Percentiles rank a stretch among this genome's conserved stretches.
Evolutionary conservation across 2,329 filamentous ascomycete species (phyloP).

Genomic region (Alternaria alternata): DNA sequence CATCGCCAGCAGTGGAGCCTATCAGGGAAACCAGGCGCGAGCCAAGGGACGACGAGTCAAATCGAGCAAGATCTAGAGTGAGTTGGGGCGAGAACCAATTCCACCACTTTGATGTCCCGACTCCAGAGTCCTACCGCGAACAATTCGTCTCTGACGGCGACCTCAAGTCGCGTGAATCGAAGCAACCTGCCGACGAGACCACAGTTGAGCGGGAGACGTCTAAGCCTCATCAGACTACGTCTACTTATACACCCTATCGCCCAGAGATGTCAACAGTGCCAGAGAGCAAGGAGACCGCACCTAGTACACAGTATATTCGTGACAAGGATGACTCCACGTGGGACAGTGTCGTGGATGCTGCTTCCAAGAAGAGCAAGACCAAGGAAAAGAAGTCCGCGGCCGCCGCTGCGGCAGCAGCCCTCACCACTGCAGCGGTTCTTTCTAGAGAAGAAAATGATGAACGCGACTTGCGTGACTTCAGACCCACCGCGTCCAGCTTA

Average conservation of each 20-base stretch:
- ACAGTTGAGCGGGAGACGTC: slow-evolving; percentile 51
- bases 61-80: slow-evolving; percentile 47
- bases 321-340: slow-evolving; percentile 36
- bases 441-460: slow-evolving; percentile 29
- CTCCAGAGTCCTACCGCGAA: slow-evolving; percentile 54
- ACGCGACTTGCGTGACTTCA: slow-evolving; percentile 17
- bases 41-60: slow-evolving; percentile 33
- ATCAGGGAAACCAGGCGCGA: slow-evolving; percentile 31
- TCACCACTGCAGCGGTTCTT: slow-evolving; percentile 30
- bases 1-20: slow-evolving; percentile 47
- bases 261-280: slow-evolving; percentile 30
- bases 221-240: slow-evolving; percentile 34
- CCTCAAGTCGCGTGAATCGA: slow-evolving; percentile 29
- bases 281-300: slow-evolving; percentile 30
- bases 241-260: slow-evolving; percentile 43
- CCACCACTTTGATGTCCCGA: slow-evolving; percentile 57
- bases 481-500: slow-evolving; percentile 3
- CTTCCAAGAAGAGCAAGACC: slow-evolving; percentile 43
- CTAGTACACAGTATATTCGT: slow-evolving; percentile 42
- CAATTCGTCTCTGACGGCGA: slow-evolving; percentile 46
- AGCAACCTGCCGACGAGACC: slow-evolving; percentile 48
- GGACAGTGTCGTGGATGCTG: slow-evolving; percentile 30
- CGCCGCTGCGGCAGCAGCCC: slow-evolving; percentile 25
- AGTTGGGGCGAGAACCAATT: slow-evolving; percentile 60
- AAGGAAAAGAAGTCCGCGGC: slow-evolving; percentile 42